Percentiles rank a stretch among this genome's conserved stretches.
These are phyloP conservation scores for Tricladium varicosporioides DNA, from an alignment of 2,329 filamentous ascomycete genomes.

Conservation along the genomic window DNA sequence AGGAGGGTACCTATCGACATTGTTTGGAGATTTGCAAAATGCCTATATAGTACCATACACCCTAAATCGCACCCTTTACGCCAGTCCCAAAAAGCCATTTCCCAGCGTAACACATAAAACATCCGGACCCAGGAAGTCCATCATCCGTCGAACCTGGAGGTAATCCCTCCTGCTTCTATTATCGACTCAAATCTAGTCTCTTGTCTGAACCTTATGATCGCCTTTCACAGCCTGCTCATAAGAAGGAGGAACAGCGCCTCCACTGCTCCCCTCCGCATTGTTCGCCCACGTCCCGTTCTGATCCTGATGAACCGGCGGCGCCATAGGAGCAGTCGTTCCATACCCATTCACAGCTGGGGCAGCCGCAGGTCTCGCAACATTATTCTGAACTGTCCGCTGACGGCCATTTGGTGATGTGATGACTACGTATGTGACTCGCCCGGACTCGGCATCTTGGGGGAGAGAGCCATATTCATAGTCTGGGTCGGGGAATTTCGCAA, in stretches of 20 bases:
- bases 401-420: constrained; percentile 51
- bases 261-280: constrained; percentile 36
- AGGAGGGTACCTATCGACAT: no score
- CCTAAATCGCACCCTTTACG: not conserved
- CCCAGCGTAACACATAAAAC: not conserved
- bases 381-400: constrained; percentile 27
- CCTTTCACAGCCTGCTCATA: constrained; percentile 89
- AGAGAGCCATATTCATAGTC: constrained; percentile 62
- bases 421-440: constrained; percentile 75
- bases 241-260: constrained; percentile 66
- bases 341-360: constrained; percentile 17
- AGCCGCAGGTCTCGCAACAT: constrained; percentile 25
- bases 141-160: not conserved
- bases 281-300: constrained; percentile 31
- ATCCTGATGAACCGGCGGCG: constrained; percentile 35
- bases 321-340: constrained; percentile 34
- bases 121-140: not conserved
- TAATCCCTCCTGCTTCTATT: not conserved
- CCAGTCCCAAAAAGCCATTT: not conserved
- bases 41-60: not conserved
- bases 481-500: constrained; percentile 78
- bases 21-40: not conserved
- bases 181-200: constrained; percentile 21
- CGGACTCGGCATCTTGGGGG: constrained; percentile 51
- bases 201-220: constrained; percentile 81